phyloP scores from a whole-genome alignment of 805 yeast species.

The Candida bentonensis region DNA sequence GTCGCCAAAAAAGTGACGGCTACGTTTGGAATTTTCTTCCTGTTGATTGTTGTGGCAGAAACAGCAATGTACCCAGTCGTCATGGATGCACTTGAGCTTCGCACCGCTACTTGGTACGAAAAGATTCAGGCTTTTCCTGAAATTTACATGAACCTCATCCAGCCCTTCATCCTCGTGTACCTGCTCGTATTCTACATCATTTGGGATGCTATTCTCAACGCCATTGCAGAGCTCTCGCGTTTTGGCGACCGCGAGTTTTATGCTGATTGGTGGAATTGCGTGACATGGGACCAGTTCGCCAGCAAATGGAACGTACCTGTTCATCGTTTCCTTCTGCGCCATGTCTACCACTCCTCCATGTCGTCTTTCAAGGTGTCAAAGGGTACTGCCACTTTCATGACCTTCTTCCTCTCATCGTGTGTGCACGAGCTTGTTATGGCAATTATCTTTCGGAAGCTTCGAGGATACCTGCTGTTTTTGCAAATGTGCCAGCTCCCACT shows the following conservation, averaged over 20 bases:
- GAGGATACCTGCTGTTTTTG: constrained; percentile 66
- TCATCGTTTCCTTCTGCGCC: constrained; percentile 75
- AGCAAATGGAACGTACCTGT: constrained; percentile 93
- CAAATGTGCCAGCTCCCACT: constrained; percentile 87
- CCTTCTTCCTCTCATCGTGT: constrained; percentile 50
- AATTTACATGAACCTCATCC: constrained; percentile 57
- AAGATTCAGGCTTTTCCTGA: constrained; percentile 36
- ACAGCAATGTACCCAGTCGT: constrained; percentile 62
- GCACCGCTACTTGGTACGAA: constrained; percentile 32
- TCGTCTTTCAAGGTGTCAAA: constrained; percentile 58
- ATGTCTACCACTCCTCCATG: constrained; percentile 85
- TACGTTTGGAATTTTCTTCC: constrained; percentile 69
- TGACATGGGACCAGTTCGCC: constrained; percentile 86
- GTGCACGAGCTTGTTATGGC: constrained; percentile 91
- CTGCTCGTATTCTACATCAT: constrained; percentile 72
- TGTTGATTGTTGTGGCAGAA: constrained; percentile 75
- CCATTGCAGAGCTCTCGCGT: constrained; percentile 72
- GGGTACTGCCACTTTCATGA: constrained; percentile 50
- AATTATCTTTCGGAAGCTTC: constrained; percentile 60
- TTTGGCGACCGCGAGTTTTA: constrained; percentile 90
- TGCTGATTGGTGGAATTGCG: constrained; percentile 96
- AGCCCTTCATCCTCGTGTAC: constrained; percentile 66
- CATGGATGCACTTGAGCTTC: constrained; percentile 39
- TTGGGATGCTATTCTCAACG: constrained; percentile 89
- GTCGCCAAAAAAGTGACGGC: constrained; percentile 60